phyloP scores from a whole-genome alignment of 2,329 filamentous ascomycete genomes.

The Zymoseptoria ardabiliae region DNA sequence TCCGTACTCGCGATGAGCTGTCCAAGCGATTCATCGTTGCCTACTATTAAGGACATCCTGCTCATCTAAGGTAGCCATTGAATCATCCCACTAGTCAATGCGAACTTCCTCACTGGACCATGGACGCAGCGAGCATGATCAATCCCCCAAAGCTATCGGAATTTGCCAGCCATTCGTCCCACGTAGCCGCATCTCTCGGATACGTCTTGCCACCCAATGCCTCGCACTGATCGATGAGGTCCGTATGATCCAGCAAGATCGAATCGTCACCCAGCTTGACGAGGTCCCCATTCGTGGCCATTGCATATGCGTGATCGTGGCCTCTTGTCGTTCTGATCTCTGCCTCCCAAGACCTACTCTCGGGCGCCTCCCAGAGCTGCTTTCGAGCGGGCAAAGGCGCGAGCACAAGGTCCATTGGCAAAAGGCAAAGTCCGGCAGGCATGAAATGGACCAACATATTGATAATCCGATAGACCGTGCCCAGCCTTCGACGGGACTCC shows the following conservation, averaged over 20 bases:
- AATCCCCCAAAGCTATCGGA: slow-evolving; percentile 42
- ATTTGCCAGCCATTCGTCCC: slow-evolving; percentile 41
- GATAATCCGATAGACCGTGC: slow-evolving; percentile 35
- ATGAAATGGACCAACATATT: slow-evolving; percentile 40
- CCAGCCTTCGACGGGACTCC: slow-evolving; percentile 27
- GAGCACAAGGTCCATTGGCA: slow-evolving; percentile 32
- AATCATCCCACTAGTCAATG: no score
- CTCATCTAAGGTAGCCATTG: no score
- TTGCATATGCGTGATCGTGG: neutral
- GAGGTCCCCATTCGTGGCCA: slow-evolving; percentile 1
- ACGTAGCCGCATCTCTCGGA: slow-evolving; percentile 22
- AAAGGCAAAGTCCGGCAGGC: slow-evolving; percentile 33
- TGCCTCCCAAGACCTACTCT: slow-evolving; percentile 27
- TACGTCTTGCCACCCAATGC: slow-evolving; percentile 12
- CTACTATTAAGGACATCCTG: no score
- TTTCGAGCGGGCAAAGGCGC: slow-evolving; percentile 39
- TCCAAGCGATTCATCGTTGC: no score
- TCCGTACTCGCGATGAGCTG: no score
- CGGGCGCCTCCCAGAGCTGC: slow-evolving; percentile 39
- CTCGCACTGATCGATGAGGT: neutral
- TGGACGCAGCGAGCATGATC: slow-evolving; percentile 38
- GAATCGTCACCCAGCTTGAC: slow-evolving; percentile 1
- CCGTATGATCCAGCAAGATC: neutral
- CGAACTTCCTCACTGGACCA: neutral
- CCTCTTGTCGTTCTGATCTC: neutral